Conservation (phyloP, 1,284 basidiomycete species). For the Malassezia cuniculi region DNA sequence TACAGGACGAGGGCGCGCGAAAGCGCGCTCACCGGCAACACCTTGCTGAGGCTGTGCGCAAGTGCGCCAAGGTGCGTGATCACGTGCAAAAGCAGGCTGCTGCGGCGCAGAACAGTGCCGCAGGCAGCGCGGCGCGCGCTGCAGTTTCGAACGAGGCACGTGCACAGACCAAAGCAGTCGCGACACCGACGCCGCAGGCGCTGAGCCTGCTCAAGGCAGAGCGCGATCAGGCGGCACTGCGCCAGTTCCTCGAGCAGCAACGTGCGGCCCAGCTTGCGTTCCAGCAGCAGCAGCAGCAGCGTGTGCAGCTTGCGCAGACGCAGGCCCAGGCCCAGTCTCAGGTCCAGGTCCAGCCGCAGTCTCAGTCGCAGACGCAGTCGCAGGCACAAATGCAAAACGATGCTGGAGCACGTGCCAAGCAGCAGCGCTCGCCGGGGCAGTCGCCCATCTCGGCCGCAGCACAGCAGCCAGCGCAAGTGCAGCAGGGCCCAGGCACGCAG, state of each 20-base stretch:
- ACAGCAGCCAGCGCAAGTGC: constrained; percentile 7
- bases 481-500: constrained; percentile 5
- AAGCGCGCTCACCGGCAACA: constrained; percentile 32
- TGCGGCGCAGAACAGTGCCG: constrained; percentile 22
- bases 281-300: constrained; percentile 33
- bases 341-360: constrained; percentile 18
- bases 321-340: constrained; percentile 6
- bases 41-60: constrained; percentile 40
- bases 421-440: neutral
- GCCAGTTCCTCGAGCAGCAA: constrained; percentile 36
- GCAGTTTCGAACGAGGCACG: constrained; percentile 33
- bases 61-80: constrained; percentile 37
- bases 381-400: constrained; percentile 8
- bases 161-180: constrained; percentile 31
- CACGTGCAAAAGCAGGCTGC: constrained; percentile 23
- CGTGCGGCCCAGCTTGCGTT: constrained; percentile 22
- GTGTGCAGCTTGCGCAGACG: constrained; percentile 19
- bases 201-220: constrained; percentile 37
- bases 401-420: no score
- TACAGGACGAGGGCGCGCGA: constrained; percentile 25
- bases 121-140: constrained; percentile 4
- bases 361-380: neutral
- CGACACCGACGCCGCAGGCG: constrained; percentile 38
- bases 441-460: neutral
- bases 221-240: constrained; percentile 31